These are phyloP conservation scores for Chrysanthemum seticuspe DNA, from an alignment of 129 eudicot species.

Conservation along the genomic window DNA sequence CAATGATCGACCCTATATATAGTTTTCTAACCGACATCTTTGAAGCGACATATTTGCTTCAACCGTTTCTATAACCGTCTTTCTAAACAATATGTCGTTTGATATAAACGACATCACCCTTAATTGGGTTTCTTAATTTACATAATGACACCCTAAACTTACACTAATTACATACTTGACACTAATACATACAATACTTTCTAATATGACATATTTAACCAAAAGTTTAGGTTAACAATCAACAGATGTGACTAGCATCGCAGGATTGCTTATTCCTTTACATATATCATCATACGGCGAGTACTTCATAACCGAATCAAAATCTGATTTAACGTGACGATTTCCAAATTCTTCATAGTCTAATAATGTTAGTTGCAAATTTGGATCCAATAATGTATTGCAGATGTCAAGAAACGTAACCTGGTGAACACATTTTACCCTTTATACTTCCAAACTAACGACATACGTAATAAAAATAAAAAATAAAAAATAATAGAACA, in stretches of 20 bases:
- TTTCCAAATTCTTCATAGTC: constrained; percentile 97
- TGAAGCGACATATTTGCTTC: too few relatives aligned
- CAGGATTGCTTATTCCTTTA: constrained; percentile 59
- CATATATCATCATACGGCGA: constrained; percentile 85
- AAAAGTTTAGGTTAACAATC: too few relatives aligned
- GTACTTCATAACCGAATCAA: constrained; percentile 58
- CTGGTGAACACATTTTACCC: constrained; percentile 30
- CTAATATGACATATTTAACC: too few relatives aligned
- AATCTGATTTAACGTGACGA: constrained; percentile 53
- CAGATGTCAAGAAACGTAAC: constrained; percentile 91
- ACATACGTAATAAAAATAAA: neutral
- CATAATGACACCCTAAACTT: too few relatives aligned
- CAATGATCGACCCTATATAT: too few relatives aligned
- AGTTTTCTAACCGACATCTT: too few relatives aligned
- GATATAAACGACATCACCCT: too few relatives aligned
- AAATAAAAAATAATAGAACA: neutral
- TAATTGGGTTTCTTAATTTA: too few relatives aligned
- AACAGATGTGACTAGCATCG: constrained; percentile 76
- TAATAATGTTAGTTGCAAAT: constrained; percentile 71
- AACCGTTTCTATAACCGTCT: too few relatives aligned
- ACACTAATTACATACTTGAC: too few relatives aligned
- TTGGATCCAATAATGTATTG: constrained; percentile 79
- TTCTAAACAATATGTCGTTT: too few relatives aligned
- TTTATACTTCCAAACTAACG: neutral
- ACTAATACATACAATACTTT: too few relatives aligned